Conservation (phyloP, 331 rosid species). For the Cucumis variabilis region DNA sequence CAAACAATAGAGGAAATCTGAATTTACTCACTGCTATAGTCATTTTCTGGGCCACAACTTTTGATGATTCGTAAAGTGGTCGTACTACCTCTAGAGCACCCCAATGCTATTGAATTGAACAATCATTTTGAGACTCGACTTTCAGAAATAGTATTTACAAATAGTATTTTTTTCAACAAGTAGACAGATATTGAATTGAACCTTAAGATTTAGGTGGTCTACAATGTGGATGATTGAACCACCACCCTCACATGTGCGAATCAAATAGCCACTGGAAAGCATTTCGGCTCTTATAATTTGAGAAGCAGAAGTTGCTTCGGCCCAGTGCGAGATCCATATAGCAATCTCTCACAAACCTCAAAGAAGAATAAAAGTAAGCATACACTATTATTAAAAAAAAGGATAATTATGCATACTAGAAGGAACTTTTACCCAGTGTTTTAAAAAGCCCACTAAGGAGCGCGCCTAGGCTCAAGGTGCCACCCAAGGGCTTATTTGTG, state of each 20-base stretch:
- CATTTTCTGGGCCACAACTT: constrained; percentile 84
- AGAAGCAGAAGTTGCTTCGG: constrained; percentile 74
- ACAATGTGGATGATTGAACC: constrained; percentile 97
- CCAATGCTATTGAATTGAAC: constrained; percentile 58
- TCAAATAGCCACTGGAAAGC: constrained; percentile 94
- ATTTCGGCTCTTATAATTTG: constrained; percentile 89
- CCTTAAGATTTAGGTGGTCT: constrained; percentile 96
- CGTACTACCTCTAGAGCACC: constrained; percentile 95
- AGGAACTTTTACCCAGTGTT: constrained; percentile 83
- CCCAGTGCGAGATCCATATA: constrained; percentile 91
- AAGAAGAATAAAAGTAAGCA: background rate
- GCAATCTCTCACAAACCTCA: constrained; percentile 95
- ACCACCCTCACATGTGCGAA: constrained; percentile 98
- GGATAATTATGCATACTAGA: background rate
- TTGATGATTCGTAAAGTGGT: constrained; percentile 92
- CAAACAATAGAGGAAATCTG: background rate
- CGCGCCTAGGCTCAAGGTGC: too few relatives aligned
- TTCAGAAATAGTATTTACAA: background rate
- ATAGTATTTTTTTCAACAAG: background rate
- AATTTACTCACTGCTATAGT: constrained; percentile 78
- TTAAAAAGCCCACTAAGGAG: too few relatives aligned
- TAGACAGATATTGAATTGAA: constrained; percentile 27
- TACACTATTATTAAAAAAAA: background rate
- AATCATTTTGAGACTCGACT: background rate
- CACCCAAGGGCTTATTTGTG: too few relatives aligned